Evolutionary conservation across 805 yeast species (phyloP), one percentile per base, ranked within the genome.

Genomic region (Yamadazyma kitorensis): DNA sequence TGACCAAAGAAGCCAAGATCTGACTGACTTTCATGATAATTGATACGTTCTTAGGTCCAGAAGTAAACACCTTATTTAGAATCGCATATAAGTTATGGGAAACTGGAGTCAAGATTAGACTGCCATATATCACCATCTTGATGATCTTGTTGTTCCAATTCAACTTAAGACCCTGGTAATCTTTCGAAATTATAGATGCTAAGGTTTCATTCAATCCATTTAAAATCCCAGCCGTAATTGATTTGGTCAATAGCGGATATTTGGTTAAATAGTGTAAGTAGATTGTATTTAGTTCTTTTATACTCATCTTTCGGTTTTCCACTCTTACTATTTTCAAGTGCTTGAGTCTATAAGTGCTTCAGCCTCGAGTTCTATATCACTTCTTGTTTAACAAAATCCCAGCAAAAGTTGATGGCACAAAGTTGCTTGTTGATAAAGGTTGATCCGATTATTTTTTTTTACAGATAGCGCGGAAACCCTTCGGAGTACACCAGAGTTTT

Each of bases 241-340:
- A 64, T 48, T 80, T 80, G 31, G 85, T 79, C 29, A 74, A 52
- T 9, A 80, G 53, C 1, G 87, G 87, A 40, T 76, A 62, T 37
- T 58, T 63, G 6, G 55, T 47, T 25, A 80, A 51, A 21, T 59
- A 55, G 2, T 46, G 34, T 17, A 73, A 54, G 43, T 78, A 68
- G 36, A 44, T 39, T 8, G 44, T 39, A 43, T 64, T 66, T 8
- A 31, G 8, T 4, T 19, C 24, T 9, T n/a, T n/a, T n/a, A n/a
- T n/a, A n/a, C n/a, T n/a, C n/a, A n/a, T n/a, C n/a, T n/a, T n/a
- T n/a, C n/a, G n/a, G n/a, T n/a, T n/a, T n/a, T n/a, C n/a, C n/a
- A n/a, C n/a, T n/a, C n/a, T n/a, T n/a, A n/a, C n/a, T n/a, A n/a
- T n/a, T n/a, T n/a, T n/a, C n/a, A n/a, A n/a, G n/a, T n/a, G n/a